Conservation (phyloP, 371 early-diverging fungal genomes). For the Mucor piriformis region DNA sequence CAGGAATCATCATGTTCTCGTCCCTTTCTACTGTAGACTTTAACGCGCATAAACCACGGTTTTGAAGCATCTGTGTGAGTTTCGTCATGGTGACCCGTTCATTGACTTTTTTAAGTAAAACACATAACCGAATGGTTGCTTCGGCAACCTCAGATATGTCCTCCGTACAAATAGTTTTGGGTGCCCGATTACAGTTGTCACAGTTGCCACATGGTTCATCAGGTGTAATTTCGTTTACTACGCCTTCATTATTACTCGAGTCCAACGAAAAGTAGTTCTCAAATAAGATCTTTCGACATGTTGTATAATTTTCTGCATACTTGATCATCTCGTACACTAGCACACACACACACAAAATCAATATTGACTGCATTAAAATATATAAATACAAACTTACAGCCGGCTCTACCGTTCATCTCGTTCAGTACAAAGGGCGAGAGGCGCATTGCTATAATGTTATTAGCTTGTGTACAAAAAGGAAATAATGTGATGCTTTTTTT, state of each 20-base stretch:
- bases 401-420: constrained; percentile 62
- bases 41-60: constrained; percentile 40
- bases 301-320: constrained; percentile 66
- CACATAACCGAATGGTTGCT: constrained; percentile 50
- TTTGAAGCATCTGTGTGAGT: constrained; percentile 52
- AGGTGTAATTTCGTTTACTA: constrained; percentile 39
- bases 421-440: constrained; percentile 67
- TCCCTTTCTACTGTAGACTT: constrained; percentile 38
- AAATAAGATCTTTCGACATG: constrained; percentile 70
- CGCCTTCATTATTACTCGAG: constrained; percentile 17
- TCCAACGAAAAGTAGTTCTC: constrained; percentile 63
- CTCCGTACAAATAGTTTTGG: constrained; percentile 18
- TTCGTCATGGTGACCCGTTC: constrained; percentile 59
- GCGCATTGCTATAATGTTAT: constrained; percentile 43
- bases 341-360: neutral
- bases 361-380: neutral
- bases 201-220: constrained; percentile 52
- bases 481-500: neutral
- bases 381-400: constrained; percentile 38
- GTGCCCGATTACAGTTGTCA: constrained; percentile 51
- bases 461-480: neutral
- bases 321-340: constrained; percentile 64
- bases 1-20: constrained; percentile 33
- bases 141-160: constrained; percentile 43
- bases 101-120: constrained; percentile 32